Base-by-base conservation (phyloP, 208 protist species). In the Leptomonas pyrrhocoris region DNA sequence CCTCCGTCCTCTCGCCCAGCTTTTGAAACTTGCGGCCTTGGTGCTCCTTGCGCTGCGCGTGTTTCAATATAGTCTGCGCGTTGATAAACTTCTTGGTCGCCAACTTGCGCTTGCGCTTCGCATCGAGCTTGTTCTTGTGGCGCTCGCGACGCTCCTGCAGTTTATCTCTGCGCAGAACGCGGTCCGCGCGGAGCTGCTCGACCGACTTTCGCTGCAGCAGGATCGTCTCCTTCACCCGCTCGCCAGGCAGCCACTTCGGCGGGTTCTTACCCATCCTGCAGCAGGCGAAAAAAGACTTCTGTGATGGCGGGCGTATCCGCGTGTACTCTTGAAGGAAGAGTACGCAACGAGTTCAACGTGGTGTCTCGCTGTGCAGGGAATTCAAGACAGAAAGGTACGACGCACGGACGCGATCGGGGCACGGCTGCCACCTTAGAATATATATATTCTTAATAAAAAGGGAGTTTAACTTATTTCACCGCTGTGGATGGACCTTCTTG, bases 181-280 rank as follows among this genome's bases (percentile, higher is more conserved):
- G 88, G 56, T 96, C 91, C 0, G 87, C 91, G 13, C 85, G 77
- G 23, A 96, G 83, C 76, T 94, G 91, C 79, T 96, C 91, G 4
- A 96, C 91, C 23, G 91, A 96, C 72, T 94, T 94, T 51, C 91
- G 91, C 78, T 96, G 91, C 40, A 94, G 79, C 16, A 96, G 84
- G 68, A 96, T 94, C 13, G 91, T 96, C 77, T 96, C 91, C 84
- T 94, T 96, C 76, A 96, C 91, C n/a, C 91, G 91, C 28, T 94
- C 86, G 2, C 91, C 91, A 2, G 91, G 91, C 5, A 96, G 89
- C 91, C 91, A 96, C 71, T 96, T 96, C 23, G 91, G 91, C 16
- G 91, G 91, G 51, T 86, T 81, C 74, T 94, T 94, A 27, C 88
- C 91, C 91, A 96, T 96, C 34, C 38, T 57, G 42, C n/a, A n/a